Evolutionary conservation across 768 basidiomycete species (phyloP).

Genomic region (Lentinula sp.): DNA sequence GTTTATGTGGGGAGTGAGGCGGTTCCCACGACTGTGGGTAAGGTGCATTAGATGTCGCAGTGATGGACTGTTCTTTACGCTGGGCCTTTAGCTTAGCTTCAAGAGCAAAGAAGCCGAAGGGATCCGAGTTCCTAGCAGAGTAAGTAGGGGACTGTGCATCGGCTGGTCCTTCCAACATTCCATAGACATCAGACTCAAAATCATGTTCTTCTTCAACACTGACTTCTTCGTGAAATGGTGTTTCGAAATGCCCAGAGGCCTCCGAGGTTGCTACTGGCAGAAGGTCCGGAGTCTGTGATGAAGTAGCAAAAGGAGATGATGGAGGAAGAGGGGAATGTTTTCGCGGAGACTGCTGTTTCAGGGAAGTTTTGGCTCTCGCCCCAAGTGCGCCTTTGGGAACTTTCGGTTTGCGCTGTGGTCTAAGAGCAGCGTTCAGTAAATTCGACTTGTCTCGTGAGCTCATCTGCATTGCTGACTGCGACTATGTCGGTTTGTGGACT

Average conservation of each 20-base stretch:
- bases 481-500: too few species aligned
- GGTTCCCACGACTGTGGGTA: neutral
- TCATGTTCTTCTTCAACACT: slow-evolving; percentile 1
- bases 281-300: slow-evolving; percentile 11
- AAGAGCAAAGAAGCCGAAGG: slow-evolving; percentile 52
- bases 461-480: neutral
- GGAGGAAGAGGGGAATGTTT: slow-evolving; percentile 24
- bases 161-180: slow-evolving; percentile 8
- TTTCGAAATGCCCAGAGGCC: neutral
- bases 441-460: neutral
- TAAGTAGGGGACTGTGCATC: slow-evolving; percentile 1
- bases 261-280: slow-evolving; percentile 1
- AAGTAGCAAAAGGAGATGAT: slow-evolving; percentile 23
- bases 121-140: slow-evolving; percentile 31
- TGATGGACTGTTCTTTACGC: slow-evolving; percentile 19
- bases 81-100: slow-evolving; percentile 44
- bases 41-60: neutral
- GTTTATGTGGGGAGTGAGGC: slow-evolving; percentile 8
- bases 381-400: neutral
- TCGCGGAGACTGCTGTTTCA: neutral
- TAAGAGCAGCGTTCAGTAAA: neutral
- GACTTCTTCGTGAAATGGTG: neutral
- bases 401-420: neutral
- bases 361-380: neutral
- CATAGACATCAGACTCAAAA: slow-evolving; percentile 2